Evolutionary conservation across 1,284 basidiomycete species (phyloP), one percentile per base, ranked within the genome.

Genomic region (Rhodotorula sp.): DNA sequence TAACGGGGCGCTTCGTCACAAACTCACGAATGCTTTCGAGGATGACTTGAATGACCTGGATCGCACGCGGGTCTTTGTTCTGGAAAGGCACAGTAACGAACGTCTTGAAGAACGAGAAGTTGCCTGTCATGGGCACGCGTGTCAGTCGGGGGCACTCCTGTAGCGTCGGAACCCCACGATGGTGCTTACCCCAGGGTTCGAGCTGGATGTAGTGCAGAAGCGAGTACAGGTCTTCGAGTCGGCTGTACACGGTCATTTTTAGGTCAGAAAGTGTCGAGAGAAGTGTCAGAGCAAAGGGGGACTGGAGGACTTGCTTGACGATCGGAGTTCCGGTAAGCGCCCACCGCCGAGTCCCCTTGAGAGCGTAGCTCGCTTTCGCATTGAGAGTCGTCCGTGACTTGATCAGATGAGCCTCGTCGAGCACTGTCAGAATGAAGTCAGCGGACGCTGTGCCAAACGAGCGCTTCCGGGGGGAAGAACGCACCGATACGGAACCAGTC

Each of bases 291-390:
- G 47, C 21, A 18, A 26, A 29, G 39, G 39, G 8, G 3, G n/a
- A 62, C 39, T 12, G 58, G 31, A 8, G 31, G 15, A 71, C 72
- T 58, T 90, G 88, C 80, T 99, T 99, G 70, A 98, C 93, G 73
- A 99, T 98, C 0, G 96, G 96, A 16, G 96, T 98, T 47, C 93
- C 91, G 7, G 93, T 97, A 20, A 97, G 87, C 7, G 92, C 92
- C 96, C 96, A 99, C 74, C 92, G 86, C 51, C 92, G 85, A 70
- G 89, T 85, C 4, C 91, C 91, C 61, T 86, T 86, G 12, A 99
- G 85, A 14, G 90, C 91, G 80, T 90, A 97, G 62, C 91, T 91
- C 3, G 96, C 93, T 77, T 91, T 92, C 0, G 96, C 92, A 16
- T 91, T 91, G 80, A 92, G 90, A 71, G 94, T 97, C 3, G 87